Percentiles rank a stretch among this genome's conserved stretches.
phyloP scores from a whole-genome alignment of 129 eudicot species.

The Heracleum sosnowskyi region DNA sequence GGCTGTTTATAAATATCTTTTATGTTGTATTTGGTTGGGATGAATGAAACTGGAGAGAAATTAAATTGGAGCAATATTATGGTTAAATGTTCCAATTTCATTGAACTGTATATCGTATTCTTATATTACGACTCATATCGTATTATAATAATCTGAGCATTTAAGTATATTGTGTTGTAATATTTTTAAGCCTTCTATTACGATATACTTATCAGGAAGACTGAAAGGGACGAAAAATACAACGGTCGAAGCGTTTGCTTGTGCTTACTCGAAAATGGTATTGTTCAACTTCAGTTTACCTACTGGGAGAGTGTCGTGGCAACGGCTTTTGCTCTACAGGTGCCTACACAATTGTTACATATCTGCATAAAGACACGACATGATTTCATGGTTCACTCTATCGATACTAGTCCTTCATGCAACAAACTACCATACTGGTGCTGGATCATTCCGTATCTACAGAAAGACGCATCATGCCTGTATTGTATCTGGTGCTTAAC shows the following conservation, averaged over 20 bases:
- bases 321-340: not conserved
- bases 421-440: not conserved
- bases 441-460: not conserved
- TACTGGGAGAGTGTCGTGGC: not conserved
- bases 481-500: not conserved
- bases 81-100: no score
- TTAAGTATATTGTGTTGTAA: no score
- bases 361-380: not conserved
- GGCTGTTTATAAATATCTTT: not conserved
- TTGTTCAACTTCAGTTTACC: not conserved
- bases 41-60: no score
- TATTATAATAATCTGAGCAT: no score
- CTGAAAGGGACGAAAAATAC: not conserved
- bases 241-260: not conserved
- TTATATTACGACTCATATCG: no score
- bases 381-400: not conserved
- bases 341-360: not conserved
- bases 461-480: not conserved
- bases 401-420: not conserved
- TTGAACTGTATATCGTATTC: no score
- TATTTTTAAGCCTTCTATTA: no score
- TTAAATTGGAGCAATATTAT: no score
- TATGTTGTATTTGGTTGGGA: no score
- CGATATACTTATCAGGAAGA: not conserved
- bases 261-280: not conserved